Conservation (phyloP, 495 filamentous ascomycete species). For the Bathelium albidoporum region DNA sequence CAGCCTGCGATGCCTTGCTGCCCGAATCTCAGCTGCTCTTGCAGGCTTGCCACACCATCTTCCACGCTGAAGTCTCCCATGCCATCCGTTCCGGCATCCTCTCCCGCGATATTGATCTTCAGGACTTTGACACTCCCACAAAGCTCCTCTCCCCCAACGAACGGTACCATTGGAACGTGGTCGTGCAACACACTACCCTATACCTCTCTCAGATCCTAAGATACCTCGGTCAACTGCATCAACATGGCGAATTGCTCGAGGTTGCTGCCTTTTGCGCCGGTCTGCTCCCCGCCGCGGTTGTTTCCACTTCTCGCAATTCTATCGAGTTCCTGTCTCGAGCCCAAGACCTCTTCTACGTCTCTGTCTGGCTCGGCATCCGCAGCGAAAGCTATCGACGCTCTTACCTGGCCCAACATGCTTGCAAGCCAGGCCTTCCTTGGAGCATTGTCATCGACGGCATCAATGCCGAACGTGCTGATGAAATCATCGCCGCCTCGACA, state of each 20-base stretch:
- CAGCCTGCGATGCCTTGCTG: not conserved
- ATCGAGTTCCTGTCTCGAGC: constrained; percentile 5
- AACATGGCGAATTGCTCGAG: constrained; percentile 4
- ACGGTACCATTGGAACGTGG: constrained; percentile 2
- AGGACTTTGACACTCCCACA: constrained; percentile 4
- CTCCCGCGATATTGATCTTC: not conserved
- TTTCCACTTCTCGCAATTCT: constrained; percentile 4
- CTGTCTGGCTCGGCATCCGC: constrained; percentile 1
- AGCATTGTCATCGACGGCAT: constrained; percentile 1
- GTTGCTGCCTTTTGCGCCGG: constrained; percentile 5
- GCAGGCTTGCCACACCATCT: constrained; percentile 3
- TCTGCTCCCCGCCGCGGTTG: not conserved
- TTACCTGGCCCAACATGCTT: not conserved
- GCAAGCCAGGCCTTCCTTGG: constrained; percentile 1
- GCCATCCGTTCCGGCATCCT: constrained; percentile 3
- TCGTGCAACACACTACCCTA: constrained; percentile 3
- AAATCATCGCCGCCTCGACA: constrained; percentile 4
- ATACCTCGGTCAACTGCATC: constrained; percentile 1
- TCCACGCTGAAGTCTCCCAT: constrained; percentile 4
- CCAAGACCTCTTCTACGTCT: constrained; percentile 4
- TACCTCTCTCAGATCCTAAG: constrained; percentile 5
- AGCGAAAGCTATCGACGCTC: constrained; percentile 1
- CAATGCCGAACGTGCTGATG: not conserved
- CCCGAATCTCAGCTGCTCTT: constrained; percentile 2
- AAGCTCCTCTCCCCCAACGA: constrained; percentile 4